Conservation (phyloP, 2,329 filamentous ascomycete genomes). For the Diaporthe helianthi region DNA sequence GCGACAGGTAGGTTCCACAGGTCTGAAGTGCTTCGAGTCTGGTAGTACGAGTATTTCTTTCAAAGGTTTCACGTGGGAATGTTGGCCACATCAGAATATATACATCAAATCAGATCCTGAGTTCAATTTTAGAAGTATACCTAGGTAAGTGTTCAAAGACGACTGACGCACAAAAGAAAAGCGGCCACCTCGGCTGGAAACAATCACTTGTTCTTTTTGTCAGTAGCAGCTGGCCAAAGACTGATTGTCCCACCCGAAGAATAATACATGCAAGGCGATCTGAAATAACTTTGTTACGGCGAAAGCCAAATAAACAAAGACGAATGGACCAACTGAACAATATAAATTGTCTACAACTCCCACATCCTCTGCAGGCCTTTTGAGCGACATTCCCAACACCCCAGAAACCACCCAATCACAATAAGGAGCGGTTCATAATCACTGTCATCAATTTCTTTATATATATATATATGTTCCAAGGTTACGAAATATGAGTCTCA, state of each 20-base stretch:
- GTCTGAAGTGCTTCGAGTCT: neutral
- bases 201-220: neutral
- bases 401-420: neutral
- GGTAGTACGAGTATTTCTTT: neutral
- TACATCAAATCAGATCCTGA: neutral
- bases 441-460: too few relatives aligned
- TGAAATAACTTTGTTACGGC: neutral
- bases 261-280: neutral
- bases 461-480: neutral
- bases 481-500: slow-evolving; percentile 6
- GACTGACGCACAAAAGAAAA: neutral
- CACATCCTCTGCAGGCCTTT: neutral
- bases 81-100: neutral
- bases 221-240: neutral
- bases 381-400: neutral
- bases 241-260: neutral
- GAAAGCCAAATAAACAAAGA: neutral
- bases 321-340: neutral
- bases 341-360: neutral
- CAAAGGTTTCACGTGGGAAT: neutral
- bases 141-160: too few relatives aligned
- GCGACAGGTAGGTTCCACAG: neutral
- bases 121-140: neutral
- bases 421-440: too few relatives aligned
- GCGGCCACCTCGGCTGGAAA: neutral